Conservation (phyloP, 345 rosid genomes). For the Fremontodendron californicum region DNA sequence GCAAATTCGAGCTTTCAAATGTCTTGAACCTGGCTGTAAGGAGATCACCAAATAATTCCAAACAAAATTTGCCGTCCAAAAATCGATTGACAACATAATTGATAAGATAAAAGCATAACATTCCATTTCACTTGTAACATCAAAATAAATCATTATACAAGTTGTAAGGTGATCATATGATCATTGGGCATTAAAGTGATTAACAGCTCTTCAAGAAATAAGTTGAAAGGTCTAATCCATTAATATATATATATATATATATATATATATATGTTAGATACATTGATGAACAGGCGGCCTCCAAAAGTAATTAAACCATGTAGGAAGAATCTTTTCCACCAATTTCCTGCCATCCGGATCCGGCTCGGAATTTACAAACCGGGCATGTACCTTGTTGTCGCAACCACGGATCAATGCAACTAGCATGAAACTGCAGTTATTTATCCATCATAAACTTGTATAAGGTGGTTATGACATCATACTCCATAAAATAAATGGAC, state of each 20-base stretch:
- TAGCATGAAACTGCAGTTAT: conserved; percentile 68
- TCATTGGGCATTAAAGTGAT: neutral
- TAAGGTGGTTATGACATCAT: conserved; percentile 2
- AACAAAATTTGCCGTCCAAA: neutral
- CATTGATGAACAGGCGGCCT: conserved; percentile 12
- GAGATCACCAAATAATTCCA: neutral
- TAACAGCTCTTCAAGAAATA: neutral
- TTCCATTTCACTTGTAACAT: neutral
- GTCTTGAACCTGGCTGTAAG: too few species aligned
- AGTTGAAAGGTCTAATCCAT: too few species aligned
- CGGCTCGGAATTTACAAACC: conserved; percentile 69
- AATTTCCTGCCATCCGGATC: conserved; percentile 54
- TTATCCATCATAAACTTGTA: neutral
- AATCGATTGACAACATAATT: neutral
- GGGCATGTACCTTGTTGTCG: conserved; percentile 87
- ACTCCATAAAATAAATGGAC: neutral
- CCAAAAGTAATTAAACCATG: conserved; percentile 37
- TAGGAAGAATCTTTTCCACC: conserved; percentile 46
- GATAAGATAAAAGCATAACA: neutral
- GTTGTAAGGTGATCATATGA: neutral
- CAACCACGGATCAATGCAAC: conserved; percentile 77
- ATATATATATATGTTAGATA: neutral
- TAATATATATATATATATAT: too few species aligned
- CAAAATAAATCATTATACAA: neutral
- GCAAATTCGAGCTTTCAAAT: neutral